These are phyloP conservation scores for Kodamaea lidongshanica DNA, from an alignment of 805 yeast genomes.

Conservation along the genomic window DNA sequence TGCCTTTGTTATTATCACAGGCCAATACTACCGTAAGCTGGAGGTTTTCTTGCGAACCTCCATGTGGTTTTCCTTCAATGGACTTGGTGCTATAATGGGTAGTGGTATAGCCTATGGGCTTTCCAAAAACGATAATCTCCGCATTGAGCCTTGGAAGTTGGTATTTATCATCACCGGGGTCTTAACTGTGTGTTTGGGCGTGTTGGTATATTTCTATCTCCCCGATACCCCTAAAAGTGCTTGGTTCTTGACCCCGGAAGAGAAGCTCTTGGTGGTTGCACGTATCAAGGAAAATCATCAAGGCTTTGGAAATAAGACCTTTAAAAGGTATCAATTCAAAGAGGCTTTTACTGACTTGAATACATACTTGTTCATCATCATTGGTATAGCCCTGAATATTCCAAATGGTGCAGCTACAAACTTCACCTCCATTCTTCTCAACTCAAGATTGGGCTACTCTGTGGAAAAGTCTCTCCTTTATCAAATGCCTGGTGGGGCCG, in stretches of 20 bases:
- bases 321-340: constrained; percentile 31
- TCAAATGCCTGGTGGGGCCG: constrained; percentile 44
- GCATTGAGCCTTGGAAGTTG: constrained; percentile 52
- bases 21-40: constrained; percentile 30
- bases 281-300: constrained; percentile 43
- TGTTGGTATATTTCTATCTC: constrained; percentile 41
- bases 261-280: constrained; percentile 38
- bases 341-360: constrained; percentile 32
- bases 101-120: constrained; percentile 51
- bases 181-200: constrained; percentile 48
- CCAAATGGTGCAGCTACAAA: constrained; percentile 36
- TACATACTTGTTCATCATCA: constrained; percentile 30
- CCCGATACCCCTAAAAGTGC: constrained; percentile 48
- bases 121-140: constrained; percentile 21
- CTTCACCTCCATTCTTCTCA: constrained; percentile 28
- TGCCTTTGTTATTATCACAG: constrained; percentile 31
- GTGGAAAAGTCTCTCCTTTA: constrained; percentile 35
- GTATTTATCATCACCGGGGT: constrained; percentile 56
- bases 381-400: constrained; percentile 21
- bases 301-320: constrained; percentile 37
- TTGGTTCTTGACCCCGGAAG: constrained; percentile 20
- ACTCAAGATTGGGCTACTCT: constrained; percentile 20
- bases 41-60: constrained; percentile 32
- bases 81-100: constrained; percentile 40
- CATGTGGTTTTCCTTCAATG: constrained; percentile 32